These are phyloP conservation scores for Fusarium sp. DNA, from an alignment of 2,329 filamentous ascomycete species.

Conservation along the genomic window DNA sequence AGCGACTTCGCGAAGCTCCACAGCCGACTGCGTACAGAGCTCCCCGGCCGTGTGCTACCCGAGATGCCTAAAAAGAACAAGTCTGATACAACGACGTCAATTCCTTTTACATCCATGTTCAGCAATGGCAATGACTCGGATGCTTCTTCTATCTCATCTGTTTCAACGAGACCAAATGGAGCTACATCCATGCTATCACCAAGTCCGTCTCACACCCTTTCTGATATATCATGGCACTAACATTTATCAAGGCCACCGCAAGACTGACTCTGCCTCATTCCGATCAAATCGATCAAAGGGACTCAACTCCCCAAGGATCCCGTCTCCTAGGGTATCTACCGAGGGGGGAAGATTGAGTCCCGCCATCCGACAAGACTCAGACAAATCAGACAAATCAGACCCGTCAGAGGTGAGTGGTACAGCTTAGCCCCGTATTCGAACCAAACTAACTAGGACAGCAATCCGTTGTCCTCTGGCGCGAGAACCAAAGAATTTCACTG, in stretches of 20 bases:
- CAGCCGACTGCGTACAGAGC: slow-evolving; percentile 81
- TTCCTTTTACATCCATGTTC: slow-evolving; percentile 64
- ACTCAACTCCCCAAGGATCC: slow-evolving; percentile 46
- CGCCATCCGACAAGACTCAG: slow-evolving; percentile 33
- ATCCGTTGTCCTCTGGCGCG: slow-evolving; percentile 77
- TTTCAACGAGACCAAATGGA: slow-evolving; percentile 69
- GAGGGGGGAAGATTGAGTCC: slow-evolving; percentile 50
- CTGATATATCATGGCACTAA: slow-evolving; percentile 13
- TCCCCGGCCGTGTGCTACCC: slow-evolving; percentile 90
- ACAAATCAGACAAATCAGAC: slow-evolving; percentile 41
- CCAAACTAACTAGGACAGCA: slow-evolving; percentile 51
- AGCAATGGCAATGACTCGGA: slow-evolving; percentile 76
- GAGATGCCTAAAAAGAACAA: slow-evolving; percentile 94
- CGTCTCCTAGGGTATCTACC: slow-evolving; percentile 49
- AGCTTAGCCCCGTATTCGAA: no score
- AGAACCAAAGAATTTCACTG: slow-evolving; percentile 90
- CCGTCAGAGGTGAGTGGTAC: slow-evolving; percentile 44
- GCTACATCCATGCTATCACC: slow-evolving; percentile 48
- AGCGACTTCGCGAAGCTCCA: slow-evolving; percentile 87
- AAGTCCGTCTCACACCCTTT: slow-evolving; percentile 1
- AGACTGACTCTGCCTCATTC: slow-evolving; percentile 47
- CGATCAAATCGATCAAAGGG: slow-evolving; percentile 48
- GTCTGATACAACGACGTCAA: slow-evolving; percentile 73
- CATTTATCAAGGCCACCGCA: slow-evolving; percentile 39
- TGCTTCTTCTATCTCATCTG: slow-evolving; percentile 82